Base-by-base conservation (phyloP, 2,329 filamentous ascomycete species). In the Thermothelomyces thermophilus region DNA sequence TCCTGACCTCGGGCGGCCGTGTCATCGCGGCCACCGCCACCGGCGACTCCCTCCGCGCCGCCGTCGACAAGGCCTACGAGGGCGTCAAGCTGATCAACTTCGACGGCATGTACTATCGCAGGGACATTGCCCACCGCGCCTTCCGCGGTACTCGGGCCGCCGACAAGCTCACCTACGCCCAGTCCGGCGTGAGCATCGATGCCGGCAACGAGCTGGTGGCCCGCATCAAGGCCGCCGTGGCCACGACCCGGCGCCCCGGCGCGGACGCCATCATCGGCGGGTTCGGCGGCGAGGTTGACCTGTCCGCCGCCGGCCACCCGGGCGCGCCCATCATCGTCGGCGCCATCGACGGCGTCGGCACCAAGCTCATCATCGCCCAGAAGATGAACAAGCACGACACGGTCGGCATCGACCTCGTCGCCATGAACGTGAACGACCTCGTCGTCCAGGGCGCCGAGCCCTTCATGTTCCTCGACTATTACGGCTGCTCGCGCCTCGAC, bases 391-490 rank as follows among this genome's bases (percentile, higher is more conserved):
- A 94, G 70, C 93, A 96, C 70, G 84, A 91, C 68, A 95, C 90
- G 3, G 91, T 98, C 10, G 93, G 93, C 53, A 90, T 98, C 60
- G 93, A 98, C 66, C 79, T 98, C 31, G 93, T 98, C 3, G 93
- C 93, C 58, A 97, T 97, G 91, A 97, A 96, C 68, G 93, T 97
- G 65, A 98, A 98, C 68, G 93, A 98, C 64, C 77, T 98, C 0
- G 84, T 98, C 45, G 93, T 97, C 8, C 90, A 97, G 72, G 93
- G 93, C 48, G 93, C 93, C 11, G 88, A 93, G 60, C 90, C 93
- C 2, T 77, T 97, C 57, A 93, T 93, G 76, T 97, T 98, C 78
- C 83, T 97, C 55, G 93, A 98, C 73, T 97, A 95, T 77, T 96
- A 94, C 70, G 91, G 90, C 54, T 96, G 90, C 76, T 90, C 87